These are phyloP conservation scores for Vaccinium darrowii DNA, from an alignment of 148 eudicot genomes.

Conservation along the genomic window DNA sequence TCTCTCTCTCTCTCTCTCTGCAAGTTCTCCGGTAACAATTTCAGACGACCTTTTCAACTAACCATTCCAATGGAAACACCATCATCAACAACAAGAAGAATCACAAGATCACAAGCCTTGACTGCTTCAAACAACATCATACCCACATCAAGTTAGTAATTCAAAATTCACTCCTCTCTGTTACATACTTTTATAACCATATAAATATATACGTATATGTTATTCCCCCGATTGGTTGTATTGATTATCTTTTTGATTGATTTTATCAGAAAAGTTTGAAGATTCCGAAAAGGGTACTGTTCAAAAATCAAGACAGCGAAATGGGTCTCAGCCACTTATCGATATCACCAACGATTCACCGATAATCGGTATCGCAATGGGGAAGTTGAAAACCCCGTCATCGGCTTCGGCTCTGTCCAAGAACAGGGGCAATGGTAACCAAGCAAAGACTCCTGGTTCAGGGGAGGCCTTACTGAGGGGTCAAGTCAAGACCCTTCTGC, in stretches of 20 bases:
- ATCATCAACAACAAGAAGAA: conserved; percentile 62
- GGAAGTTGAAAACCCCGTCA: conserved; percentile 51
- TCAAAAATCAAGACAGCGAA: conserved; percentile 39
- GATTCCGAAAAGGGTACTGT: conserved; percentile 42
- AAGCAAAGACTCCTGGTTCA: conserved; percentile 70
- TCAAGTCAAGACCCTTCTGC: conserved; percentile 78
- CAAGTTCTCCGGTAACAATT: neutral
- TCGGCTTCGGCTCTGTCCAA: conserved; percentile 43
- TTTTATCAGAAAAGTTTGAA: conserved; percentile 45
- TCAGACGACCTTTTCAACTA: neutral
- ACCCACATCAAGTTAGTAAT: conserved; percentile 19
- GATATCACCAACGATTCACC: conserved; percentile 97
- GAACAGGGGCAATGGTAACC: conserved; percentile 31
- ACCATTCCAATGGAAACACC: conserved; percentile 70
- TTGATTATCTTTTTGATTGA: neutral
- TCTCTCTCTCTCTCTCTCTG: neutral
- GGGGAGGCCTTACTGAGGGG: conserved; percentile 83
- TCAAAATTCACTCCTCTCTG: neutral
- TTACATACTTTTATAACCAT: neutral
- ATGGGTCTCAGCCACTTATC: conserved; percentile 28
- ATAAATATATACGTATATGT: neutral
- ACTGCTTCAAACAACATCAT: conserved; percentile 30
- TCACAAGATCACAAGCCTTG: conserved; percentile 65
- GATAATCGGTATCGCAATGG: conserved; percentile 77
- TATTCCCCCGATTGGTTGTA: neutral